Evolutionary conservation across 2,329 filamentous ascomycete species (phyloP).

Genomic region (Ampelomyces quisqualis): DNA sequence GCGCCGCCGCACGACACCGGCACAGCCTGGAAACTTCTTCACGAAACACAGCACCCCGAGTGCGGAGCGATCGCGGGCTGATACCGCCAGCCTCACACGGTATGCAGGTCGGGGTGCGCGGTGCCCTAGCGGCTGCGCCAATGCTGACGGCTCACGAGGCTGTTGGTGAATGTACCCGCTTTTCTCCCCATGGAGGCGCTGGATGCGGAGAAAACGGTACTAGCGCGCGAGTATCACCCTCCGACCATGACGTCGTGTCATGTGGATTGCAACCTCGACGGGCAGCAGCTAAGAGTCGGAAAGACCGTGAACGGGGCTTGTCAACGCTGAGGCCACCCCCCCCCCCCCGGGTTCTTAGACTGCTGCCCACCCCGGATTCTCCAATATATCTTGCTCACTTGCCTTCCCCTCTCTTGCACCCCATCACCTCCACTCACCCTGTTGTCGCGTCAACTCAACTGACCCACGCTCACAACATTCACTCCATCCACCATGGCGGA

Average conservation of each 20-base stretch:
- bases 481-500: constrained; percentile 2
- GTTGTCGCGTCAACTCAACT: too few relatives aligned
- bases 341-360: constrained; percentile 3
- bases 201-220: constrained; percentile 6
- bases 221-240: constrained; percentile 1
- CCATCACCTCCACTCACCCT: too few relatives aligned
- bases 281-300: neutral
- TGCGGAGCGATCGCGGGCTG: neutral
- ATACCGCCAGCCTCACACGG: neutral
- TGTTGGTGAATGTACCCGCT: constrained; percentile 3
- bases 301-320: neutral
- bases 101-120: constrained; percentile 3
- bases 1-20: too few relatives aligned
- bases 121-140: constrained; percentile 1
- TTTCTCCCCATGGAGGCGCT: constrained; percentile 5
- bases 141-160: constrained; percentile 5
- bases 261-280: constrained; percentile 5
- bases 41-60: neutral
- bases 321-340: constrained; percentile 3
- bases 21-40: too few relatives aligned
- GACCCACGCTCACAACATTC: too few relatives aligned
- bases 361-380: constrained; percentile 2
- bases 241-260: neutral
- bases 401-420: too few relatives aligned
- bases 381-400: too few relatives aligned